A percentile compares a stretch with the other conserved stretches of the same genome.
phyloP scores from a whole-genome alignment of 2,329 filamentous ascomycete species.

The Stachybotrys chlorohalonatus region DNA sequence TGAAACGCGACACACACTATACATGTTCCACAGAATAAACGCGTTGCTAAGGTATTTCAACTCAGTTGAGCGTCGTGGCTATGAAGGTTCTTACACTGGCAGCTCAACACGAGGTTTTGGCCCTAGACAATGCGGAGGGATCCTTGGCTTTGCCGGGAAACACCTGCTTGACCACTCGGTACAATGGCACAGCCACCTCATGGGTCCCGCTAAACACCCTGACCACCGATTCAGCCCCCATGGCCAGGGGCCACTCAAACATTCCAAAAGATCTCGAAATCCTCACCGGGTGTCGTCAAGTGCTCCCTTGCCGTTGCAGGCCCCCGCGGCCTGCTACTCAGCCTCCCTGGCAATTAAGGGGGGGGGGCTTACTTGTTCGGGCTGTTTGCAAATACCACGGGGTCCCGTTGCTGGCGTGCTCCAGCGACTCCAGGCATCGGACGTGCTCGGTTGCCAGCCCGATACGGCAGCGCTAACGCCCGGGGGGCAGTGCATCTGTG shows the following conservation, averaged over 20 bases:
- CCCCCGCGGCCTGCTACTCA: too few species aligned
- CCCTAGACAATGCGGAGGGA: not conserved
- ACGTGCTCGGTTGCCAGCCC: not conserved
- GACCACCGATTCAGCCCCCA: not conserved
- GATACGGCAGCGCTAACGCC: not conserved
- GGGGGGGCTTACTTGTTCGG: too few species aligned
- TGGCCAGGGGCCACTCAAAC: not conserved
- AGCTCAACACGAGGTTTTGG: not conserved
- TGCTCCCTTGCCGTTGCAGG: too few species aligned
- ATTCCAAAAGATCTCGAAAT: not conserved
- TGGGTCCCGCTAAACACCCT: not conserved
- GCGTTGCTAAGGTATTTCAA: not conserved
- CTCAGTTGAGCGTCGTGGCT: not conserved
- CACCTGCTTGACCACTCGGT: not conserved
- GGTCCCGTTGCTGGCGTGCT: not conserved
- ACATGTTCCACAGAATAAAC: too few species aligned
- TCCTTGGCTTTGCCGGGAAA: not conserved
- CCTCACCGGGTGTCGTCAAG: too few species aligned
- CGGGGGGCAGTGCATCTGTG: not conserved
- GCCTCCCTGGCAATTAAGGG: too few species aligned
- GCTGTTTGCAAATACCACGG: not conserved
- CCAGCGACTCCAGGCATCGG: not conserved
- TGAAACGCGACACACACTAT: too few species aligned
- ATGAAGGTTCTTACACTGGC: not conserved
- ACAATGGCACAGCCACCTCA: not conserved